Base-by-base conservation (phyloP, 2,329 filamentous ascomycete species). In the Colletotrichum paranaense region DNA sequence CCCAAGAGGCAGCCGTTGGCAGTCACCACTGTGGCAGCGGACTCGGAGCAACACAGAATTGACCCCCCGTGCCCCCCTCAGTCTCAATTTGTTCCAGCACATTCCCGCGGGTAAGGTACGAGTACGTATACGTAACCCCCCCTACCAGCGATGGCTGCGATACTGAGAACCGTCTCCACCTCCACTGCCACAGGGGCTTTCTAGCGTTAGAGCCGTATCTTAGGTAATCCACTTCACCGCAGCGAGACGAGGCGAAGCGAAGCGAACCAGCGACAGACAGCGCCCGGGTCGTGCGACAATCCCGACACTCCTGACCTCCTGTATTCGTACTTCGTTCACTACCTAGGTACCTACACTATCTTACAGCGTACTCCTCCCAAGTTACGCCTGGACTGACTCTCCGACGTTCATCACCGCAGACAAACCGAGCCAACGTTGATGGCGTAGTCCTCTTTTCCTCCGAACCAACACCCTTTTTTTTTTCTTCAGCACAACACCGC, bases 401-500 rank as follows among this genome's bases (percentile, higher is more conserved):
- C 28, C 52, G 14, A 3, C 24, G 19, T 22, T 16, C 62, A 46
- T 57, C 52, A 57, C 32, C 52, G 19, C 30, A 59, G 59, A 57
- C 56, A 0, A 66, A 56, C 57, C 57, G 26, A 62, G 56, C 68
- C 67, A 59, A 59, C 60, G 35, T 52, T 66, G 55, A 66, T 49
- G 38, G 52, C 62, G 42, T 62, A 53, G 62, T 60, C 26, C 57
- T 35, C 1, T 62, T 56, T 63, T 22, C 46, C 60, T 42, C 62
- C 60, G 35, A 30, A 57, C 64, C 58, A 62, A 49, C 49, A 52
- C 58, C 57, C 58, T 68, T 65, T 26, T 68, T 65, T 26, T 30
- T 52, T 53, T 58, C 68, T 68, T 68, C 52, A 72, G 72, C 68
- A 58, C 62, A 67, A 46, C 52, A 42, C 38, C 62, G 30, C 55